Conservation (phyloP, 83 land plant genomes). For the Isoetes engelmannii region DNA sequence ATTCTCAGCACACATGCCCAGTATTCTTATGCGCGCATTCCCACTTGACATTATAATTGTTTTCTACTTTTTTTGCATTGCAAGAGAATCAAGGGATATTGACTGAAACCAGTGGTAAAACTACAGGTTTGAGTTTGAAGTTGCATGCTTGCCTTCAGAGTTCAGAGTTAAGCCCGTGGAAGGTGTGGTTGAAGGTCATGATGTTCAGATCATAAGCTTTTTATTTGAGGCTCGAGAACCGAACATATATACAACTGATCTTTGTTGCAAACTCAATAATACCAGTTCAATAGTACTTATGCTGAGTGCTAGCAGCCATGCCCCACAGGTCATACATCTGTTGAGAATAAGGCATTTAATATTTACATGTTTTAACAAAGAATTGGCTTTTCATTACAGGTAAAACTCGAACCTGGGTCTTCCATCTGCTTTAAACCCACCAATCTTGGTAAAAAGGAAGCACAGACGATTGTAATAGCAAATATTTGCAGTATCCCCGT, state of each 20-base stretch:
- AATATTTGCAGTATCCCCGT: constrained; percentile 25
- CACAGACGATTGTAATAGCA: constrained; percentile 2
- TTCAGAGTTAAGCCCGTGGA: constrained; percentile 13
- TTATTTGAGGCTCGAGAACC: constrained; percentile 10
- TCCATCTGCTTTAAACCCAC: constrained; percentile 33
- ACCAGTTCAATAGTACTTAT: constrained; percentile 1
- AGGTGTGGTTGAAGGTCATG: constrained; percentile 15
- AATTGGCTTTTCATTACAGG: constrained; percentile 19
- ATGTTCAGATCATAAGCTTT: constrained; percentile 19
- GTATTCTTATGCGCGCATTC: too few relatives aligned
- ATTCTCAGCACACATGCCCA: neutral
- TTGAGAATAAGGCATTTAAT: neutral
- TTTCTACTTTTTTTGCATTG: too few relatives aligned
- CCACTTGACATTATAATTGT: too few relatives aligned
- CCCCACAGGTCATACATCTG: neutral
- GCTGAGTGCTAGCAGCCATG: constrained; percentile 1
- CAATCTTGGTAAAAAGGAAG: constrained; percentile 28
- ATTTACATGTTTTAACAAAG: neutral
- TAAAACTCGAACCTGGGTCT: constrained; percentile 19
- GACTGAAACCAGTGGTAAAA: neutral
- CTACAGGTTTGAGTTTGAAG: constrained; percentile 19
- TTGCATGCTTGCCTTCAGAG: neutral
- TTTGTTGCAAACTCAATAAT: constrained; percentile 15
- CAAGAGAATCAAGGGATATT: too few relatives aligned
- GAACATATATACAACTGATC: neutral